Percentiles rank a stretch among this genome's conserved stretches.
These are phyloP conservation scores for Colletotrichum sp. DNA, from an alignment of 2,329 filamentous ascomycete species.

Conservation along the genomic window DNA sequence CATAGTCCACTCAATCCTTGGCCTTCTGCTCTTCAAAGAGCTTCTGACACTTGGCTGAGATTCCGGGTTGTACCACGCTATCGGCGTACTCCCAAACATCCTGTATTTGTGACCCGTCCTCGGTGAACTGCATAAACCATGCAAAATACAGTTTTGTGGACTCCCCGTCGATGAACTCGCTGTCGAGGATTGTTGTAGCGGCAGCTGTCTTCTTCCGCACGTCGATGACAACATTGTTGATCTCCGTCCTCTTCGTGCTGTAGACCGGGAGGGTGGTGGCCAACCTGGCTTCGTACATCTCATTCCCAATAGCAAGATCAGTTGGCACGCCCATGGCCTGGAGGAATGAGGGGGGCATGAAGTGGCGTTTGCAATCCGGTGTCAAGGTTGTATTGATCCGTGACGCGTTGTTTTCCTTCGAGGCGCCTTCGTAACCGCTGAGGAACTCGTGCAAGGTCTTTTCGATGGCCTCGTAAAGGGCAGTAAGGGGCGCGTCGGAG, in stretches of 20 bases:
- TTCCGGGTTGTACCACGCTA: background rate
- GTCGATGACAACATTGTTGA: background rate
- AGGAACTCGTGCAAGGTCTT: background rate
- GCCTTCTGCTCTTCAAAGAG: background rate
- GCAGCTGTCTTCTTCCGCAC: background rate
- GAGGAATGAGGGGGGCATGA: background rate
- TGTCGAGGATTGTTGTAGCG: background rate
- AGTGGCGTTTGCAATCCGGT: background rate
- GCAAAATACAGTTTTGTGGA: background rate
- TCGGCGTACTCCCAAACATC: background rate
- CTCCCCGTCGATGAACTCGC: background rate
- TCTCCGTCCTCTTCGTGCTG: background rate
- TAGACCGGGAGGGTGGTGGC: background rate
- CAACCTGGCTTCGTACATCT: background rate
- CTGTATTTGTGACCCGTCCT: background rate
- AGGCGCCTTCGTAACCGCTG: background rate
- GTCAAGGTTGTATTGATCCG: background rate
- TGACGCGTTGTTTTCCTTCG: background rate
- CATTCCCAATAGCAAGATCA: background rate
- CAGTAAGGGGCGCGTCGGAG: background rate
- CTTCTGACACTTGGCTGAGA: background rate
- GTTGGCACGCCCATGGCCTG: background rate
- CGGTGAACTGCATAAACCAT: constrained; percentile 1
- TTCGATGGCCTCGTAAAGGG: background rate
- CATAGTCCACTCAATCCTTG: background rate